Evolutionary conservation across 108 stramenopile genomes (phyloP), one percentile per base, ranked within the genome.

Genomic region (Craspedostauros australis): DNA sequence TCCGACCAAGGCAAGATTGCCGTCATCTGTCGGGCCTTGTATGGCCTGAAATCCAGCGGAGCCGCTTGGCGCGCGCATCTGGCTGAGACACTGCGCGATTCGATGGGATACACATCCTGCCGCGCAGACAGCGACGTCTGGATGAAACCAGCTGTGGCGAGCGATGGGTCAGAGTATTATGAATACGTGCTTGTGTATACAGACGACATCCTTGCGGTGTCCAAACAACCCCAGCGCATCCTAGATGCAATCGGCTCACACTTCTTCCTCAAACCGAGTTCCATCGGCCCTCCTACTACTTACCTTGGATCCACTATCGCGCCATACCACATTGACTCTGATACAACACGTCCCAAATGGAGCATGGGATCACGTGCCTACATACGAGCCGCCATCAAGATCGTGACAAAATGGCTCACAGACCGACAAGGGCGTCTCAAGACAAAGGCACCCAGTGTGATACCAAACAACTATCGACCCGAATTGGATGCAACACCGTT

Each of bases 31-130:
- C 46, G 56, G 21, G 73, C 66, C 4, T 27, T 79, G 0, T 79
- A 79, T 46, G 78, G 78, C 20, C 27, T 79, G 19, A 71, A 68
- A 26, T 52, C 55, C 19, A 33, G 31, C 38, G 68, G n/a, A n/a
- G n/a, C n/a, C n/a, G 53, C 9, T 45, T 47, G 31, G 68, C 61
- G 2, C 57, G 54, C 46, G 20, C 52, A 22, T 2, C 50, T 8
- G 14, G 30, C 15, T 38, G 52, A 7, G 50, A 37, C 21, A 18
- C n/a, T n/a, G n/a, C n/a, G n/a, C n/a, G n/a, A n/a, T n/a, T n/a
- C n/a, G n/a, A n/a, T n/a, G n/a, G n/a, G n/a, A n/a, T n/a, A n/a
- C n/a, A n/a, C n/a, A n/a, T n/a, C n/a, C n/a, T n/a, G n/a, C n/a
- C n/a, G n/a, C n/a, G n/a, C n/a, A n/a, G n/a, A n/a, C n/a, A n/a